Base-by-base conservation (phyloP, 768 basidiomycete species). In the Mycena crocata region DNA sequence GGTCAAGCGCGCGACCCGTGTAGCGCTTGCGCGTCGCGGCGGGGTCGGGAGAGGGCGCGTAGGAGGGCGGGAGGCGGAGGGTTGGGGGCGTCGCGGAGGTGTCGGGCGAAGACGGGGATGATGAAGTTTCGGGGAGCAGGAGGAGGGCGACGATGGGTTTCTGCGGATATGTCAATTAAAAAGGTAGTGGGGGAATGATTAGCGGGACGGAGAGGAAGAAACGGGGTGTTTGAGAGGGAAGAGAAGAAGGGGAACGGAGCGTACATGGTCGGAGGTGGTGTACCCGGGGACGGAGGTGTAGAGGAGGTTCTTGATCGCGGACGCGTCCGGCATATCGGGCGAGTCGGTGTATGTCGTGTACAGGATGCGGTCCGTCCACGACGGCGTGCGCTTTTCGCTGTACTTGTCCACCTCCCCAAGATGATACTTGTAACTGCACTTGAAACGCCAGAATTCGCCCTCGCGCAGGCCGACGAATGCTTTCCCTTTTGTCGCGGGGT, bases 341-440 rank as follows among this genome's bases (percentile, higher is more conserved):
- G 85, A 85, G 75, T 94, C 93, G 24, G 85, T 85, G 74, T 89
- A 82, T 7, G 93, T 93, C 15, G 93, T 85, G 73, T 95, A 98
- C 73, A 98, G 81, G 46, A 99, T 87, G 48, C 97, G 86, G 78
- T 99, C 97, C 31, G 96, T 98, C 93, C 95, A 99, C 24, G 95
- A 89, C 0, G 97, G 96, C 2, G 83, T 85, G 13, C 97, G 90
- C 73, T 88, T 91, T 14, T 78, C 75, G 73, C 93, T 93, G 79
- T 95, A 98, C 69, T 88, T 87, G 73, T 96, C 93, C 24, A 94
- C 89, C 73, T 92, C 86, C 14, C 94, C 94, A 14, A 95, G 81
- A 55, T 85, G 76, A 74, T 94, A 95, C 77, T 98, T 98, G 73
- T 97, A 98, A 45, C 91, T 95, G 76, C 93, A 93, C 62, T 95